These are phyloP conservation scores for Daldinia decipiens DNA, from an alignment of 495 filamentous ascomycete genomes.

Conservation along the genomic window DNA sequence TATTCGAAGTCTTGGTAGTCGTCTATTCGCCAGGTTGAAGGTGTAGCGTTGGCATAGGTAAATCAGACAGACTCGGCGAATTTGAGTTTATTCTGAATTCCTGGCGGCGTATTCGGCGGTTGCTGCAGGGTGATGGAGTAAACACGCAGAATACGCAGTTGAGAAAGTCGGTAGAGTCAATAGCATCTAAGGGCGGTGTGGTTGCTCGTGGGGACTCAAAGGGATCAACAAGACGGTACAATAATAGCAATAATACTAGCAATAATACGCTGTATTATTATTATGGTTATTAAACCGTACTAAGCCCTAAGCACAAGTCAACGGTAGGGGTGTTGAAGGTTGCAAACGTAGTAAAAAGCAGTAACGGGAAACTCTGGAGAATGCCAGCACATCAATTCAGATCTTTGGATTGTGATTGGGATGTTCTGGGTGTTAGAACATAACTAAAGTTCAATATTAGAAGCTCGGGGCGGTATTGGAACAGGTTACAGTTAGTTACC, in stretches of 20 bases:
- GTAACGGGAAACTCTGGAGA: conserved; percentile 26
- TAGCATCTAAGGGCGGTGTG: conserved; percentile 40
- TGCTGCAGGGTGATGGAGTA: conserved; percentile 39
- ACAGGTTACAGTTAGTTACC: conserved; percentile 23
- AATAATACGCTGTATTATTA: conserved; percentile 42
- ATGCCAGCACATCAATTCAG: conserved; percentile 43
- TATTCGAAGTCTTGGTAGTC: conserved; percentile 27
- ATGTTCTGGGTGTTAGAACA: conserved; percentile 17
- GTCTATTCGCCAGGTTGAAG: conserved; percentile 41
- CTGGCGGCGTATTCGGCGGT: conserved; percentile 27
- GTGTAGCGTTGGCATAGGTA: conserved; percentile 29
- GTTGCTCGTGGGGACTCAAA: conserved; percentile 34
- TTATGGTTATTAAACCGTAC: conserved; percentile 34
- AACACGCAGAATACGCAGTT: conserved; percentile 15
- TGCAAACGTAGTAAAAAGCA: conserved; percentile 19
- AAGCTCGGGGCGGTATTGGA: conserved; percentile 39
- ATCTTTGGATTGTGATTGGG: conserved; percentile 41
- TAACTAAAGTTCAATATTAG: conserved; percentile 27
- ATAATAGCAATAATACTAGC: conserved; percentile 21
- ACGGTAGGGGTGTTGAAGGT: conserved; percentile 12
- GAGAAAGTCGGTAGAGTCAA: conserved; percentile 13
- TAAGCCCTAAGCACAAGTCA: conserved; percentile 26
- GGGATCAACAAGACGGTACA: conserved; percentile 38
- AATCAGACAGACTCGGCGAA: conserved; percentile 10
- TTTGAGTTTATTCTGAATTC: conserved; percentile 33